These are phyloP conservation scores for Boechera stricta DNA, from an alignment of 345 rosid species.

Conservation along the genomic window DNA sequence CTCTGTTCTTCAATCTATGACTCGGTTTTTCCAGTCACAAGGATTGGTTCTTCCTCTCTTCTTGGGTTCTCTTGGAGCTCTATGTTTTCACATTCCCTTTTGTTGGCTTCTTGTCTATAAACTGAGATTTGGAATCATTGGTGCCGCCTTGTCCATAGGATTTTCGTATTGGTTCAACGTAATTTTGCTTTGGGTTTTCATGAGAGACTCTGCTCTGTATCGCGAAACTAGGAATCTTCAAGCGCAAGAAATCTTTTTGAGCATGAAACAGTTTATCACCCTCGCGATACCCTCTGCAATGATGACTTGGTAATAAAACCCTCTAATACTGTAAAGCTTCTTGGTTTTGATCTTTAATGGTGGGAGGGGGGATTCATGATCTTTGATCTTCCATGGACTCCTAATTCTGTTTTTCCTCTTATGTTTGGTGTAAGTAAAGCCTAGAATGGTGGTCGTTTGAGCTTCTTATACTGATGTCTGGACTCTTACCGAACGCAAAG, in stretches of 20 bases:
- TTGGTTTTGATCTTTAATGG: not conserved
- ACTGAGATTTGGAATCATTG: conserved; percentile 38
- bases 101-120: conserved; percentile 57
- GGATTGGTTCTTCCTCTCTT: conserved; percentile 53
- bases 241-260: conserved; percentile 29
- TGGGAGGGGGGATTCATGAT: not conserved
- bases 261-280: conserved; percentile 44
- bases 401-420: not conserved
- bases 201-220: conserved; percentile 45
- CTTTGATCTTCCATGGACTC: not conserved
- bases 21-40: conserved; percentile 57
- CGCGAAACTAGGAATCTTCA: conserved; percentile 5
- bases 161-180: conserved; percentile 51
- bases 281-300: conserved; percentile 55
- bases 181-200: conserved; percentile 47
- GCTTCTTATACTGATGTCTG: conserved; percentile 55
- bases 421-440: conserved; percentile 39
- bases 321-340: not conserved
- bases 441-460: conserved; percentile 67
- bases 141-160: conserved; percentile 55
- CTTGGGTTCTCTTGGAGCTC: conserved; percentile 46
- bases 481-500: conserved; percentile 55
- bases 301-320: conserved; percentile 59
- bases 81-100: conserved; percentile 51
- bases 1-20: conserved; percentile 50